Evolutionary conservation across 2,329 filamentous ascomycete genomes (phyloP).

Genomic region (Volutella citrinella): DNA sequence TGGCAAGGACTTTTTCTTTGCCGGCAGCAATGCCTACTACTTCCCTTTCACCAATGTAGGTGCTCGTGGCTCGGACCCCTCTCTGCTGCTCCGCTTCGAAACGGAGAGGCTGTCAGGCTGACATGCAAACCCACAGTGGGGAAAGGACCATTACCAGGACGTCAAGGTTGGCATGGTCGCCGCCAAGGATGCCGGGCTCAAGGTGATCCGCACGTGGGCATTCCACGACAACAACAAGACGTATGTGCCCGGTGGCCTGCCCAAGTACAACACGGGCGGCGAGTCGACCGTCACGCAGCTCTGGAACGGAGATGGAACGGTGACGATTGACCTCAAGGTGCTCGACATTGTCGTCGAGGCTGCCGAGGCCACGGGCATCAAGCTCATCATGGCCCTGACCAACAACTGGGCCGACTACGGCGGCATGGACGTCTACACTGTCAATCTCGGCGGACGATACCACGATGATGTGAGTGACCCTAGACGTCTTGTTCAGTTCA

Average conservation of each 20-base stretch:
- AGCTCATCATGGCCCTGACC: conserved; percentile 51
- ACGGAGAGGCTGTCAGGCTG: too few species aligned
- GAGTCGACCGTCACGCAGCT: conserved; percentile 48
- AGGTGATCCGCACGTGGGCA: conserved; percentile 55
- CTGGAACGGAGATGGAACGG: conserved; percentile 41
- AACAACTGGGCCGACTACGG: conserved; percentile 61
- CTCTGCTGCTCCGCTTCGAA: neutral
- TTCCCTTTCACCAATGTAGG: conserved; percentile 52
- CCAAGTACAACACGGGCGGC: conserved; percentile 43
- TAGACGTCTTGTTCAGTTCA: too few species aligned
- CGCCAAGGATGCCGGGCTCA: conserved; percentile 46
- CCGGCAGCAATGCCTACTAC: conserved; percentile 56
- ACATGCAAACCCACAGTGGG: too few species aligned
- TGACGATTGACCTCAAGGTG: conserved; percentile 35
- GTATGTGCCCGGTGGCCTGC: conserved; percentile 41
- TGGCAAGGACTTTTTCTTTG: conserved; percentile 54
- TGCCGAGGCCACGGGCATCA: conserved; percentile 46
- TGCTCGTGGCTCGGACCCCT: conserved; percentile 3
- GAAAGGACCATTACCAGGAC: conserved; percentile 34
- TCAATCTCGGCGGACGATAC: conserved; percentile 50
- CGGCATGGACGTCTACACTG: conserved; percentile 57
- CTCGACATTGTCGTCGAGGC: conserved; percentile 52
- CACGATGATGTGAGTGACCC: conserved; percentile 31
- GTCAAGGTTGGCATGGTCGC: conserved; percentile 43
- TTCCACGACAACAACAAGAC: conserved; percentile 57